A percentile compares a stretch with the other conserved stretches of the same genome.
These are phyloP conservation scores for Dothideomycetes sp. DNA, from an alignment of 2,329 filamentous ascomycete genomes.

Conservation along the genomic window DNA sequence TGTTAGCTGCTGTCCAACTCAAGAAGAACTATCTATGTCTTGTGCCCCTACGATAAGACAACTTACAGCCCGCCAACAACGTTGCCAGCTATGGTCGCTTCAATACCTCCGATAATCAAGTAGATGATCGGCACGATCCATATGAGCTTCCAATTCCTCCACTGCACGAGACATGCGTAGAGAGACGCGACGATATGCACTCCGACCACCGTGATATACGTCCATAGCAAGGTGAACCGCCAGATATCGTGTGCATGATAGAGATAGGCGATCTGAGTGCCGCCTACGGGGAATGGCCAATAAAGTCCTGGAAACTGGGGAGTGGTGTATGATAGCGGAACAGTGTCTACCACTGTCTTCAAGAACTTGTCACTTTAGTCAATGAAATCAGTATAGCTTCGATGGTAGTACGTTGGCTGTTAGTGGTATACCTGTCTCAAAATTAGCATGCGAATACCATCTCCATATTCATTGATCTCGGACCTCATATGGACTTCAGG, in stretches of 20 bases:
- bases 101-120: constrained; percentile 57
- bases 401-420: too few species aligned
- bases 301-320: constrained; percentile 75
- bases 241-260: constrained; percentile 70
- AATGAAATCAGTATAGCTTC: too few species aligned
- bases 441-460: too few species aligned
- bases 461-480: too few species aligned
- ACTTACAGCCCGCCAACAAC: constrained; percentile 70
- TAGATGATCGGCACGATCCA: constrained; percentile 67
- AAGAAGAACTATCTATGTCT: too few species aligned
- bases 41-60: constrained; percentile 3
- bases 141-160: constrained; percentile 43
- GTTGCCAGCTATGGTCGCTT: constrained; percentile 70
- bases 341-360: constrained; percentile 32
- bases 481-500: too few species aligned
- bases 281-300: constrained; percentile 52
- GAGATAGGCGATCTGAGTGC: constrained; percentile 51
- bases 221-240: constrained; percentile 83
- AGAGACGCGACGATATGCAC: constrained; percentile 63
- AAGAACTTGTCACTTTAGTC: constrained; percentile 23
- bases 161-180: constrained; percentile 64
- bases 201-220: constrained; percentile 62
- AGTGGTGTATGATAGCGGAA: constrained; percentile 50
- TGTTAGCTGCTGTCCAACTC: too few species aligned
- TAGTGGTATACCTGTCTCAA: too few species aligned